Evolutionary conservation across 805 yeast species (phyloP).

Genomic region (Blastobotrys peoriensis): DNA sequence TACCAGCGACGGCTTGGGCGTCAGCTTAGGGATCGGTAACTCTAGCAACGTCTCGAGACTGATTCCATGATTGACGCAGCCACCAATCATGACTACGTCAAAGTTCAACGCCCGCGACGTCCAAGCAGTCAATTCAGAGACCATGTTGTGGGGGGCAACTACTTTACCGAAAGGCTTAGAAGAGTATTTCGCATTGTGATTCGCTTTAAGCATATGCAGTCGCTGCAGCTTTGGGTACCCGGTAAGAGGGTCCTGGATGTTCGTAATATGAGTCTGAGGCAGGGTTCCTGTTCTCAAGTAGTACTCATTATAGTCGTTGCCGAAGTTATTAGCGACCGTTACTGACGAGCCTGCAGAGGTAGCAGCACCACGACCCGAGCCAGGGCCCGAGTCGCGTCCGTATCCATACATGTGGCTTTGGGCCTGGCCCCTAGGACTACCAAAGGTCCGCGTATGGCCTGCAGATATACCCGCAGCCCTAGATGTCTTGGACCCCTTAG

Average conservation of each 20-base stretch:
- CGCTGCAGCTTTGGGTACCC: slow-evolving; percentile 83
- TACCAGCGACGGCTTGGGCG: slow-evolving; percentile 80
- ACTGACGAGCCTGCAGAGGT: neutral
- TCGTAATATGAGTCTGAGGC: slow-evolving; percentile 62
- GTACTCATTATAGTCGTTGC: slow-evolving; percentile 69
- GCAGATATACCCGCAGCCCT: too few species aligned
- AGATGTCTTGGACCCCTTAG: too few species aligned
- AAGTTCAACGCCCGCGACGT: slow-evolving; percentile 53
- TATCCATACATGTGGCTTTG: too few species aligned
- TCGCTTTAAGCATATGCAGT: slow-evolving; percentile 57
- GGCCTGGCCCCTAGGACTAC: too few species aligned
- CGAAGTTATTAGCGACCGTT: slow-evolving; percentile 30
- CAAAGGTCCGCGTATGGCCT: too few species aligned
- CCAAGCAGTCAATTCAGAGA: slow-evolving; percentile 60
- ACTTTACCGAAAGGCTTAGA: slow-evolving; percentile 63
- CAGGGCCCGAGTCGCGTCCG: too few species aligned
- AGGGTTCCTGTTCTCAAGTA: slow-evolving; percentile 56
- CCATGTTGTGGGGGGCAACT: slow-evolving; percentile 40
- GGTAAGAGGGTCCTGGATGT: slow-evolving; percentile 57
- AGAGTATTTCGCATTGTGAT: slow-evolving; percentile 49
- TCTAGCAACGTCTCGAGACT: slow-evolving; percentile 54
- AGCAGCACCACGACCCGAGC: neutral
- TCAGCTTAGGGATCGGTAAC: slow-evolving; percentile 65
- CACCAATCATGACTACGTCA: slow-evolving; percentile 91
- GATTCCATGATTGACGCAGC: slow-evolving; percentile 68